Conservation (phyloP, 352 stramenopile genomes). For the Phytopythium litorale region DNA sequence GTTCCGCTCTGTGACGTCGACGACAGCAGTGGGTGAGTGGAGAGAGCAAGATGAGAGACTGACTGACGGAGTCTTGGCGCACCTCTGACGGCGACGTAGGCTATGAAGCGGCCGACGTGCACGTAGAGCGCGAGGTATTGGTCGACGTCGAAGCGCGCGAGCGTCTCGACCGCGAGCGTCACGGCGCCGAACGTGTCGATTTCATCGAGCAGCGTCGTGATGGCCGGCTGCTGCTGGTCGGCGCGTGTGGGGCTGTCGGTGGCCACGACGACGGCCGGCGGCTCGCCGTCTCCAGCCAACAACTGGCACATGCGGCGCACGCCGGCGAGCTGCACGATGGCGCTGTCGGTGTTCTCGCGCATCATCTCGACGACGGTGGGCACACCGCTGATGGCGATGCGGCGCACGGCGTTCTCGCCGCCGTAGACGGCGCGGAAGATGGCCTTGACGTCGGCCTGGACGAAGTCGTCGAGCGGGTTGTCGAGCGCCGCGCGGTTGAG, state of each 20-base stretch:
- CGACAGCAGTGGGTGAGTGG: not conserved
- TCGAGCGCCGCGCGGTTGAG: slow-evolving; percentile 53
- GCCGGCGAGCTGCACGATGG: slow-evolving; percentile 55
- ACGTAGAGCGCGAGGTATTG: slow-evolving; percentile 53
- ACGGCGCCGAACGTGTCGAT: slow-evolving; percentile 41
- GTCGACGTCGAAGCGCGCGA: slow-evolving; percentile 54
- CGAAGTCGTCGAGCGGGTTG: slow-evolving; percentile 66
- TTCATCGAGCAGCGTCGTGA: slow-evolving; percentile 29
- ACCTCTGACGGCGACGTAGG: slow-evolving; percentile 51
- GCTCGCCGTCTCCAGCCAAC: slow-evolving; percentile 18
- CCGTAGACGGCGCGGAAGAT: slow-evolving; percentile 69
- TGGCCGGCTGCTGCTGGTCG: slow-evolving; percentile 8
- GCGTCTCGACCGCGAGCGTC: slow-evolving; percentile 28
- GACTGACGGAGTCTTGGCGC: slow-evolving; percentile 1
- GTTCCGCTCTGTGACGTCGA: slow-evolving; percentile 37
- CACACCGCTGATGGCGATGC: slow-evolving; percentile 54
- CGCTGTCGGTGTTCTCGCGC: slow-evolving; percentile 50
- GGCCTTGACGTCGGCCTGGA: slow-evolving; percentile 70
- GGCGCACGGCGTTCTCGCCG: slow-evolving; percentile 61
- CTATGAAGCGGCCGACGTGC: slow-evolving; percentile 58
- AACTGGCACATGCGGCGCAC: slow-evolving; percentile 48
- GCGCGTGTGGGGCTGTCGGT: slow-evolving; percentile 8
- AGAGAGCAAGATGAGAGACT: not conserved
- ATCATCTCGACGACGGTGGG: slow-evolving; percentile 59
- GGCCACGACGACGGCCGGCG: slow-evolving; percentile 18